Base-by-base conservation (phyloP, 2,329 filamentous ascomycete genomes). In the Dothideomycetes sp. region DNA sequence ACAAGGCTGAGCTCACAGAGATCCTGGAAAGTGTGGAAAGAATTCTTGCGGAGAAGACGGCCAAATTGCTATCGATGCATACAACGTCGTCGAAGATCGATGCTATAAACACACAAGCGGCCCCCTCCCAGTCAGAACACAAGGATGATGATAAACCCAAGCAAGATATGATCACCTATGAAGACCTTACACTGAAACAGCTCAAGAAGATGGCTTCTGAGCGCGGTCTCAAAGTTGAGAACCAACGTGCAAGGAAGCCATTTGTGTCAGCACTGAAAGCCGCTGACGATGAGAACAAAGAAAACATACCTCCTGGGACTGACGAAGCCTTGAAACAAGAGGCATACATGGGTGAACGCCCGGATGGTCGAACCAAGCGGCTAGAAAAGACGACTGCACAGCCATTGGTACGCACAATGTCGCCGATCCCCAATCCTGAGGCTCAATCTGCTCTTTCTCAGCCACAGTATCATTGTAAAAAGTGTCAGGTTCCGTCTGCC, bases 241-340 rank as follows among this genome's bases (percentile, higher is more conserved):
- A 29, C 24, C 24, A 29, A 29, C 24, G 24, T n/a, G n/a, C 24
- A n/a, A 29, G 24, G 24, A 29, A 29, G 24, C n/a, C 24, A 29
- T 29, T 5, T n/a, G 33, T 19, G 17, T n/a, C 17, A 34, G 33
- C 33, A 34, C 33, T 34, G 9, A 19, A 34, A 34, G 33, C 5
- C 12, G 33, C 33, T 34, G 9, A 34, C 12, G 17, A 19, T 22
- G 8, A 19, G 9, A 34, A 34, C 17, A 34, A 34, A 34, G 33
- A 34, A 34, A 34, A 34, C 33, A 34, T 34, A 34, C 33, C 33
- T 34, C 33, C 33, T 34, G 9, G 33, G 33, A 34, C 33, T 34
- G 17, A 34, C 17, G 9, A 34, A 34, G 17, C 33, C 33, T 34
- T 19, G 17, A 34, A 34, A 34, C 33, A 34, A 34, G 33, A 34